These are phyloP conservation scores for Colletotrichum cuscutae DNA, from an alignment of 2,329 filamentous ascomycete species.

Conservation along the genomic window DNA sequence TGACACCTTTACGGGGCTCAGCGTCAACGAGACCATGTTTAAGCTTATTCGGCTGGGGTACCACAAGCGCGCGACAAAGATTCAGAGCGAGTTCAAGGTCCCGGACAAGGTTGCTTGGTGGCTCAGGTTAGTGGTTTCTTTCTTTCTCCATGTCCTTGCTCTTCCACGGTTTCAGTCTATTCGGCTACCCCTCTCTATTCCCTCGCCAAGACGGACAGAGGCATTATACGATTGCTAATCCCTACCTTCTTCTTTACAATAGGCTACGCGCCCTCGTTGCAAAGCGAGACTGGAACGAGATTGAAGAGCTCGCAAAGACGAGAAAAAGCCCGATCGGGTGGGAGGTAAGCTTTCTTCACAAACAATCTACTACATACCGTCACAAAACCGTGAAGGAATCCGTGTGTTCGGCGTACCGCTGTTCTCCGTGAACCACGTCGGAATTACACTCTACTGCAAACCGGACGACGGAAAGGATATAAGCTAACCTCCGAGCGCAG, in stretches of 20 bases:
- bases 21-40: conserved; percentile 91
- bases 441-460: not conserved
- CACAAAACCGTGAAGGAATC: not conserved
- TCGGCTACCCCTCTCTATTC: not conserved
- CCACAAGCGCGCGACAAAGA: conserved; percentile 84
- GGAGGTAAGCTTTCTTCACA: conserved; percentile 72
- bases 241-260: conserved; percentile 5
- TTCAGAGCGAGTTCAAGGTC: conserved; percentile 93
- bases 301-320: conserved; percentile 84
- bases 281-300: conserved; percentile 89
- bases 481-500: conserved; percentile 51
- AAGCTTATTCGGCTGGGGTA: conserved; percentile 86
- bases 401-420: not conserved
- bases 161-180: too few relatives aligned
- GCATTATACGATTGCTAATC: not conserved
- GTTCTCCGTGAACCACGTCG: not conserved
- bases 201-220: not conserved
- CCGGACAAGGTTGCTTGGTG: conserved; percentile 92
- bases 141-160: too few relatives aligned
- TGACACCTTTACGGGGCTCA: conserved; percentile 81
- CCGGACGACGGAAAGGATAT: not conserved
- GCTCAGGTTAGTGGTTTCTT: conserved; percentile 63
- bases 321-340: conserved; percentile 94
- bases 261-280: conserved; percentile 89
- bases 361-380: not conserved